Evolutionary conservation across 805 yeast genomes (phyloP), one percentile per base, ranked within the genome.

Genomic region (Yarrowia keelungensis): DNA sequence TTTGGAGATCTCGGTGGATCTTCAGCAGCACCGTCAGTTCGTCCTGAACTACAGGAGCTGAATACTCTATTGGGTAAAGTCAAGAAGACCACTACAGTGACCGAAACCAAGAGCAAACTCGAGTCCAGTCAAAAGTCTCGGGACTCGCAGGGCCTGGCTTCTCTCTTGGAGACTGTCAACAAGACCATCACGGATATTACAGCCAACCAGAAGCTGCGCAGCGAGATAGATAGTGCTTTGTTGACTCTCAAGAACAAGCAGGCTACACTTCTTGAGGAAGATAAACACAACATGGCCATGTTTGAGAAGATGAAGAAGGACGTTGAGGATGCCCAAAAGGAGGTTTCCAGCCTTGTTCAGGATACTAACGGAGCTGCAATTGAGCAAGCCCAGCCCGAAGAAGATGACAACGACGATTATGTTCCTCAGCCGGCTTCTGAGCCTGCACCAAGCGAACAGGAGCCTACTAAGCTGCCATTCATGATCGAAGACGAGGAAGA

Each of bases 1-100:
- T 62, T 62, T 5, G 65, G 51, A 16, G 65, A 59, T 14, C 50
- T 59, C 1, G 67, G 66, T n/a, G 53, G 66, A 26, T 59, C 67
- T 11, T 38, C 56, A 5, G 26, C 43, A 2, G 19, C 59, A 8
- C 11, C 59, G 2, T 47, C 56, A 9, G 39, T 22, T 8, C n/a
- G 67, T 47, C 19, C 46, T 22, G 67, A 49, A 16, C 11, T 62
- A 46, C 46, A 62, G 26, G 67, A 59, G 26, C 51, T 59, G 42
- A 59, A 59, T 39, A 45, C 26, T 14, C 43, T 59, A 38, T 42
- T 59, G 11, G 65, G 65, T 5, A 59, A 45, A 42, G 51, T 59
- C 16, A 59, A 16, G 41, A 59, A 59, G 8, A 59, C 65, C 16
- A 59, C 65, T n/a, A 59, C 65, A 2, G 51, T 59, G 3, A 59